Conservation (phyloP, 805 yeast genomes). For the Suhomyces faveliae region DNA sequence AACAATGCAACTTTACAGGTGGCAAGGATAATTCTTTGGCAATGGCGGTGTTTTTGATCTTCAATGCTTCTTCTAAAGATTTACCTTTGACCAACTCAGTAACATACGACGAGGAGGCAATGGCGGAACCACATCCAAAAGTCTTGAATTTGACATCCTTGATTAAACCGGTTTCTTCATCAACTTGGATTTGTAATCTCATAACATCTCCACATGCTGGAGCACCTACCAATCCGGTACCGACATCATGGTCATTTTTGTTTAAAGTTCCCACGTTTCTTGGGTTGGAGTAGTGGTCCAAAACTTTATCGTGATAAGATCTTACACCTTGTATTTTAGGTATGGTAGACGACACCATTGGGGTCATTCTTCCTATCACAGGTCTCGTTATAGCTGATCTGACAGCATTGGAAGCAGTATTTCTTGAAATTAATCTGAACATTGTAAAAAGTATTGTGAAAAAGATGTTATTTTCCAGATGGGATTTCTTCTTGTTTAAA, state of each 20-base stretch:
- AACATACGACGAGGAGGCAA: conserved; percentile 92
- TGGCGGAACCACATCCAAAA: conserved; percentile 98
- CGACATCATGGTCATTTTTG: conserved; percentile 72
- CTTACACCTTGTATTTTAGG: conserved; percentile 14
- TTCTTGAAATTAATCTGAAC: conserved; percentile 26
- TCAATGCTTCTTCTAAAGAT: conserved; percentile 88
- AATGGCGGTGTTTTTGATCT: conserved; percentile 88
- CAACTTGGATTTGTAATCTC: conserved; percentile 93
- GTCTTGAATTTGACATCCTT: conserved; percentile 97
- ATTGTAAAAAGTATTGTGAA: conserved; percentile 10
- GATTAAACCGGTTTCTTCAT: conserved; percentile 85
- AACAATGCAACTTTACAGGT: conserved; percentile 95
- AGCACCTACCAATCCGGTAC: conserved; percentile 97
- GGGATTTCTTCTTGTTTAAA: background rate
- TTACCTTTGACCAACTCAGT: conserved; percentile 95
- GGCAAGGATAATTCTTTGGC: conserved; percentile 94
- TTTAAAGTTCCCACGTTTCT: conserved; percentile 94
- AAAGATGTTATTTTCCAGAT: background rate
- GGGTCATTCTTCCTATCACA: conserved; percentile 4
- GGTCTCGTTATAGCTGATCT: conserved; percentile 6
- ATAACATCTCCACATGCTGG: conserved; percentile 99
- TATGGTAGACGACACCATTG: conserved; percentile 9
- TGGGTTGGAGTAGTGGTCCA: conserved; percentile 95
- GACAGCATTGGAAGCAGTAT: conserved; percentile 8
- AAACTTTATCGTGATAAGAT: conserved; percentile 85